Percentiles rank a stretch among this genome's conserved stretches.
phyloP scores from a whole-genome alignment of 768 basidiomycete genomes.

The Xerocomellus amylosporus region DNA sequence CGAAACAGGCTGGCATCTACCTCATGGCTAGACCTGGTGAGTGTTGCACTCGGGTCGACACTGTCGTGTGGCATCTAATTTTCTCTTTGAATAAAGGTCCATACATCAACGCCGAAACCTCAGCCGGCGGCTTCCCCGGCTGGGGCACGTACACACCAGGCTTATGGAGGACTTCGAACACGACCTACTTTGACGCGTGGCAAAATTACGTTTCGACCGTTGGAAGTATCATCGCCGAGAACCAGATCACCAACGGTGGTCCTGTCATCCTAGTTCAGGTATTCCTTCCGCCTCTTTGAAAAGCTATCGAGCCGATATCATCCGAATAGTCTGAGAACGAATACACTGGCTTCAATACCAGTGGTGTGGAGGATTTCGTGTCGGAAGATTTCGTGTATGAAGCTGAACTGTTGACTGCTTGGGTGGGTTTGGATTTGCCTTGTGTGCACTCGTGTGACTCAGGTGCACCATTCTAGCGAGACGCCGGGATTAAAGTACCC shows the following conservation, averaged over 20 bases:
- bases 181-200: slow-evolving; percentile 51
- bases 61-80: not conserved
- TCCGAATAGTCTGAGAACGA: slow-evolving; percentile 50
- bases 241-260: slow-evolving; percentile 60
- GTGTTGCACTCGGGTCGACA: not conserved
- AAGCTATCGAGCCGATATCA: slow-evolving; percentile 4
- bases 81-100: slow-evolving; percentile 14
- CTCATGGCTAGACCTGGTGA: slow-evolving; percentile 28
- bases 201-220: slow-evolving; percentile 51
- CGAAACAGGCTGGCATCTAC: slow-evolving; percentile 28
- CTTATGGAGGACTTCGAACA: slow-evolving; percentile 47
- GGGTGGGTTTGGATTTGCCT: slow-evolving; percentile 10
- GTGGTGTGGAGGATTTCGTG: slow-evolving; percentile 35
- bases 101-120: slow-evolving; percentile 33
- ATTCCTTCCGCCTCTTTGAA: slow-evolving; percentile 30
- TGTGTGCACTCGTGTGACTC: not conserved
- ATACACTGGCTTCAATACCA: slow-evolving; percentile 31
- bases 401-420: slow-evolving; percentile 31
- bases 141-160: slow-evolving; percentile 57
- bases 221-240: slow-evolving; percentile 46
- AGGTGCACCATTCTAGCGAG: slow-evolving; percentile 29
- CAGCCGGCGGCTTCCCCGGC: slow-evolving; percentile 48
- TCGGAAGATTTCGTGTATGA: slow-evolving; percentile 45
- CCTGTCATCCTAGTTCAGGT: slow-evolving; percentile 43
- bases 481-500: slow-evolving; percentile 45